Base-by-base conservation (phyloP, 1,284 basidiomycete genomes). In the Stygiomarasmius scandens region DNA sequence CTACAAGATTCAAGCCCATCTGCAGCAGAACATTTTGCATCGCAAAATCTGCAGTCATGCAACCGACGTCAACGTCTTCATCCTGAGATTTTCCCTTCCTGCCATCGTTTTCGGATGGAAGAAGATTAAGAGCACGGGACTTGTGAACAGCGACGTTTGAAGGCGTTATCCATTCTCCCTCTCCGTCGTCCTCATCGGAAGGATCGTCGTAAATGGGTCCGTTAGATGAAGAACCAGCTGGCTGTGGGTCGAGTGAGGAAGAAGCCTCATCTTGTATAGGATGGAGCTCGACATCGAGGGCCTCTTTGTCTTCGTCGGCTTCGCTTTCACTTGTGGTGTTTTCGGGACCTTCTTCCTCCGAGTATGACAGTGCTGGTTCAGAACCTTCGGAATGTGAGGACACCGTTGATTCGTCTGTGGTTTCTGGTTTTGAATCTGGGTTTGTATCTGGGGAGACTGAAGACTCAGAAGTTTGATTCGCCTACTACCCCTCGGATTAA, bases 11-110 rank as follows among this genome's bases (percentile, higher is more conserved):
- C 55, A 99, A 76, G 0, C 93, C 92, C 92, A 99, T 97, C 71
- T 98, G 96, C 54, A 99, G 76, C 58, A 98, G 75, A 12, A 99
- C 95, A 69, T 99, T 99, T 76, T 99, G 97, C 85, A 99, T 97
- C 14, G 97, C 97, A 74, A 95, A 99, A 83, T 99, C 97, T 38
- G 93, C 93, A 1, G 97, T 99, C 92, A 99, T 95, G 70, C 95
- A 96, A 16, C 93, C 95, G 1, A 86, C 87, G 56, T 77, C 77
- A 55, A 92, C 76, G 10, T 72, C 63, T 57, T 83, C 77, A 49
- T 76, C 71, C 61, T 70, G 71, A 22, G 61, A 63, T 56, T 77
- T 82, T 43, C 70, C 69, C 58, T 76, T 76, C 20, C 49, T 58
- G 44, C 67, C 58, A 36, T 66, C 61, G 8, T 69, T 74, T 41